phyloP scores from a whole-genome alignment of 345 rosid species.

The Moricandia moricandioides region DNA sequence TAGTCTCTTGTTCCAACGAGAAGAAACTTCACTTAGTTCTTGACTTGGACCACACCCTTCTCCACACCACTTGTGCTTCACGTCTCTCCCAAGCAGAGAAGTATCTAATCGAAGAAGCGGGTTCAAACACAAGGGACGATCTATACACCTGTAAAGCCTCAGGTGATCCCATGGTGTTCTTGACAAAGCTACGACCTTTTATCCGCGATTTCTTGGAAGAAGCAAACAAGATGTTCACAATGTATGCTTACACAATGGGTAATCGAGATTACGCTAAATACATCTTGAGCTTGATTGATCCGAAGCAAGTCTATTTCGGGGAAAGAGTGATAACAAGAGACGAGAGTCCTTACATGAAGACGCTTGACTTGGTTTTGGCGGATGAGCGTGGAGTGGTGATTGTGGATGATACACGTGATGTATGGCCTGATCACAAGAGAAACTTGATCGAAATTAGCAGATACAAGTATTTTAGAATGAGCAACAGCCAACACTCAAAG shows the following conservation, averaged over 20 bases:
- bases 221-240: conserved; percentile 9
- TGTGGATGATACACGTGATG: conserved; percentile 5
- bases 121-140: not conserved
- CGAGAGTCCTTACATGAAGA: not conserved
- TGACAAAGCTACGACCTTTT: conserved; percentile 19
- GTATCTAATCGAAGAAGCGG: not conserved
- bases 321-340: conserved; percentile 5
- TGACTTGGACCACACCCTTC: conserved; percentile 25
- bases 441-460: conserved; percentile 30
- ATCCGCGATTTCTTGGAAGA: conserved; percentile 9
- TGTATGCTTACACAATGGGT: conserved; percentile 26
- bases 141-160: not conserved
- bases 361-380: conserved; percentile 16
- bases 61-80: not conserved
- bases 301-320: not conserved
- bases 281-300: conserved; percentile 11
- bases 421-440: not conserved
- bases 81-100: not conserved
- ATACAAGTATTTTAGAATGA: conserved; percentile 47
- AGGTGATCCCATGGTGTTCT: not conserved
- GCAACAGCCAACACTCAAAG: conserved; percentile 18
- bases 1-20: not conserved
- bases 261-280: not conserved
- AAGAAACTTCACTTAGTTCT: conserved; percentile 14
- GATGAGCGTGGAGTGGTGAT: conserved; percentile 13